Conservation (phyloP, 495 filamentous ascomycete genomes). For the Tuber borchii region DNA sequence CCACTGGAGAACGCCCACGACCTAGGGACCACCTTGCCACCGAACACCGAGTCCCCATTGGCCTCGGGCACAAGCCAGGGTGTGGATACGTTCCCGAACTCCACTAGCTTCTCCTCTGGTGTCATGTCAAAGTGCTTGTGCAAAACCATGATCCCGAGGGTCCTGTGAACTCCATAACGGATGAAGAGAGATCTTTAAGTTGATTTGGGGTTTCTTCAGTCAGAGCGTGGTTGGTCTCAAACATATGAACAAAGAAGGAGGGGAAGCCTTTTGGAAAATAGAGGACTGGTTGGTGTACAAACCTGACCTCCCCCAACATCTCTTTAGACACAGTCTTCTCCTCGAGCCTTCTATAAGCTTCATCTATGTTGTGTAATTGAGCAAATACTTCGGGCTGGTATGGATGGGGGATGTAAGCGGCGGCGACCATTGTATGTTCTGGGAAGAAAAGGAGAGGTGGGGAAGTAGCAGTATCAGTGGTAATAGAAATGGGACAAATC, state of each 20-base stretch:
- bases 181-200: constrained; percentile 31
- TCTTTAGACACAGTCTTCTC: constrained; percentile 18
- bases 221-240: not conserved
- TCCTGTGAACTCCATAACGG: constrained; percentile 26
- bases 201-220: not conserved
- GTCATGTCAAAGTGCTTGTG: constrained; percentile 38
- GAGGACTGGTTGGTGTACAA: constrained; percentile 1
- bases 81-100: constrained; percentile 32
- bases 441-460: not conserved
- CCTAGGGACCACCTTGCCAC: constrained; percentile 32
- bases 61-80: constrained; percentile 28
- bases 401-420: constrained; percentile 10
- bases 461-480: not conserved
- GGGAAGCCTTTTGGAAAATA: not conserved
- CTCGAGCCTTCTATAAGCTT: constrained; percentile 25
- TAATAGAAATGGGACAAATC: not conserved
- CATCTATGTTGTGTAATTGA: constrained; percentile 18
- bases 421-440: constrained; percentile 19
- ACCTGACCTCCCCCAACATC: constrained; percentile 19
- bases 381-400: constrained; percentile 25
- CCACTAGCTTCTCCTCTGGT: constrained; percentile 35
- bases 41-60: constrained; percentile 26
- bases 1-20: constrained; percentile 33
- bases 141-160: constrained; percentile 35
- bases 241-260: constrained; percentile 2